Percentiles rank a stretch among this genome's conserved stretches.
These are phyloP conservation scores for Paramecium pentaurelia DNA, from an alignment of 73 alveolate species.

Conservation along the genomic window DNA sequence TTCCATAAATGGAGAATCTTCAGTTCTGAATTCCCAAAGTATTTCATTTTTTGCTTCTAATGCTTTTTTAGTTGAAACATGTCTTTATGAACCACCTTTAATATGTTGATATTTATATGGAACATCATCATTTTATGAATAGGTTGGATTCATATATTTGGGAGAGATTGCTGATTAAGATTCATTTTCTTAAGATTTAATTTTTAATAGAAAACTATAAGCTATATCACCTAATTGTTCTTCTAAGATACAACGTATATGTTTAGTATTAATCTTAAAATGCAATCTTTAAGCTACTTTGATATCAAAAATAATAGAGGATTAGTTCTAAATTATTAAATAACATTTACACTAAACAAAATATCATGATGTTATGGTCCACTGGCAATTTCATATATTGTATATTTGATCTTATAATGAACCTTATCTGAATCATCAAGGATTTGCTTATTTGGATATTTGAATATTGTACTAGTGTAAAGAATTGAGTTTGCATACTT, in stretches of 20 bases:
- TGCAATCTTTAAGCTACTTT: background rate
- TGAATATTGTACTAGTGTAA: background rate
- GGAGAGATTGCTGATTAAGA: background rate
- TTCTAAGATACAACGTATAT: background rate
- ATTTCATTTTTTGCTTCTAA: constrained; percentile 24
- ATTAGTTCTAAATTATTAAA: background rate
- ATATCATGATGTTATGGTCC: constrained; percentile 18
- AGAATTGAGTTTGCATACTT: background rate
- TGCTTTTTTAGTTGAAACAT: constrained; percentile 30
- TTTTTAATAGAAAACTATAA: constrained; percentile 7
- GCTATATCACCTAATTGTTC: background rate
- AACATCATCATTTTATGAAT: background rate
- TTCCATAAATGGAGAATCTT: background rate
- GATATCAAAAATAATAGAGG: background rate
- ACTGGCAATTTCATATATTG: background rate
- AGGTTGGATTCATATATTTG: constrained; percentile 2
- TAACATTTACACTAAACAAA: background rate
- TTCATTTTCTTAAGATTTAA: background rate
- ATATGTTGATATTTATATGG: background rate
- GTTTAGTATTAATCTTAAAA: background rate
- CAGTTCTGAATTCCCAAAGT: constrained; percentile 18
- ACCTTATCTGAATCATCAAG: constrained; percentile 22
- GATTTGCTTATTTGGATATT: background rate
- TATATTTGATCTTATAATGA: background rate
- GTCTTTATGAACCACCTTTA: background rate